Conservation (phyloP, 2,329 filamentous ascomycete genomes). For the Aureobasidium sp. region DNA sequence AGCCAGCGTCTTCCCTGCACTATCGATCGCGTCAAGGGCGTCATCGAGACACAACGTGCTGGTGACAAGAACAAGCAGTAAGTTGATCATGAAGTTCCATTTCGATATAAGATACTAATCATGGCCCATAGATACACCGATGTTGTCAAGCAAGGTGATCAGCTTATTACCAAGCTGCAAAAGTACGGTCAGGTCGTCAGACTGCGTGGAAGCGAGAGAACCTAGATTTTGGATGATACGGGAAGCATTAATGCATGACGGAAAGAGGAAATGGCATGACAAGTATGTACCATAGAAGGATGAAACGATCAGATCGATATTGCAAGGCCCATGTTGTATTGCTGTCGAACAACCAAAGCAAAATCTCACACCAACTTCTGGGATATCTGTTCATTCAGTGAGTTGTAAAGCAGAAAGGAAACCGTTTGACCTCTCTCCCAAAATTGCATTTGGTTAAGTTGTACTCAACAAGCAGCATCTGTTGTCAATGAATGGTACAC, state of each 20-base stretch:
- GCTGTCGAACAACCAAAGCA: too few relatives aligned
- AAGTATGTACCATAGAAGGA: slow-evolving; percentile 10
- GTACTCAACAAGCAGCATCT: too few relatives aligned
- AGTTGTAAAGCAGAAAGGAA: too few relatives aligned
- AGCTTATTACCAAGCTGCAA: slow-evolving; percentile 98
- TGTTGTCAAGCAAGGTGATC: slow-evolving; percentile 96
- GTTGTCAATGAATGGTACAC: too few relatives aligned
- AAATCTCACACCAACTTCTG: too few relatives aligned
- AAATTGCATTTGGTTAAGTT: too few relatives aligned
- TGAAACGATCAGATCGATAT: slow-evolving; percentile 2
- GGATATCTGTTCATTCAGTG: too few relatives aligned
- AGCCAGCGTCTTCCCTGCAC: slow-evolving; percentile 95
- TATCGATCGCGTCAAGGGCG: slow-evolving; percentile 95
- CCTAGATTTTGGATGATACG: background rate
- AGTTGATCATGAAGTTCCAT: slow-evolving; percentile 23
- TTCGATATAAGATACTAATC: too few relatives aligned
- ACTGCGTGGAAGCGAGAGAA: slow-evolving; percentile 90
- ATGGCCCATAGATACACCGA: slow-evolving; percentile 73
- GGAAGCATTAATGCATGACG: slow-evolving; percentile 15
- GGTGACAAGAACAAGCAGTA: slow-evolving; percentile 99
- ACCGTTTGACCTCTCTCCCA: too few relatives aligned
- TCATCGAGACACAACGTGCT: slow-evolving; percentile 97
- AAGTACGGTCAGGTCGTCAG: slow-evolving; percentile 99
- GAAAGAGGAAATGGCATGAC: slow-evolving; percentile 6
- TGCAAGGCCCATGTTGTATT: too few relatives aligned